A percentile compares a stretch with the other conserved stretches of the same genome.
Conservation (phyloP, 208 protist genomes). For the Trypanosoma theileri region DNA sequence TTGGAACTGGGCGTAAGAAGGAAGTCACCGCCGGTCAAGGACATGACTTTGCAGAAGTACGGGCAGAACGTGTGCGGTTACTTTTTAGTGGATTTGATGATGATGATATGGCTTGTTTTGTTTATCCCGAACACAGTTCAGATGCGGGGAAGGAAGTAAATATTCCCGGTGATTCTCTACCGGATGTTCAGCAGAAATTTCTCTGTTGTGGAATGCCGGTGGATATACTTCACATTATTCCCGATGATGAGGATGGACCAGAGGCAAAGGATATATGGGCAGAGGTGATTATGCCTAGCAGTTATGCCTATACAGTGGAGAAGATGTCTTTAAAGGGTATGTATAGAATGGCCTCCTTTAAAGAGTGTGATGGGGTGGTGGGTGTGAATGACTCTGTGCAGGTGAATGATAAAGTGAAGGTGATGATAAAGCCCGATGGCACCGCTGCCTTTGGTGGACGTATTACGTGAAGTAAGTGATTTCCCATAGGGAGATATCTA, state of each 20-base stretch:
- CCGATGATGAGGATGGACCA: conserved; percentile 49
- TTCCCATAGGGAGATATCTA: neutral
- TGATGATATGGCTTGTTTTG: conserved; percentile 87
- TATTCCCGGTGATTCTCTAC: conserved; percentile 66
- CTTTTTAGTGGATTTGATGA: conserved; percentile 92
- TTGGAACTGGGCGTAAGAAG: conserved; percentile 77
- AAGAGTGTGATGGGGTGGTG: conserved; percentile 84
- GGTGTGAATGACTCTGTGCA: conserved; percentile 88
- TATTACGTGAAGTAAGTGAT: conserved; percentile 24
- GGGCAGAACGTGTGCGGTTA: conserved; percentile 73
- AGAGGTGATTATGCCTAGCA: conserved; percentile 84
- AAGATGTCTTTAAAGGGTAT: conserved; percentile 82
- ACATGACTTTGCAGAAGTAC: conserved; percentile 83
- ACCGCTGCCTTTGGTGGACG: conserved; percentile 84
- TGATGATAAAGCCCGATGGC: conserved; percentile 82
- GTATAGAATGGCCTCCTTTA: conserved; percentile 85
- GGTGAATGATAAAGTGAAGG: conserved; percentile 82
- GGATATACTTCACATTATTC: conserved; percentile 82
- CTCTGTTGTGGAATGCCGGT: conserved; percentile 83
- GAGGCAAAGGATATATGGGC: conserved; percentile 74
- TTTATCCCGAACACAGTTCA: conserved; percentile 79
- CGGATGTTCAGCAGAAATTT: conserved; percentile 83
- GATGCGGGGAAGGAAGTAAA: conserved; percentile 85
- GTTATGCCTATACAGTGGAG: conserved; percentile 87
- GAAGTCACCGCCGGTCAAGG: conserved; percentile 83